Conservation (phyloP, 2,329 filamentous ascomycete species). For the Escovopsis sp. region DNA sequence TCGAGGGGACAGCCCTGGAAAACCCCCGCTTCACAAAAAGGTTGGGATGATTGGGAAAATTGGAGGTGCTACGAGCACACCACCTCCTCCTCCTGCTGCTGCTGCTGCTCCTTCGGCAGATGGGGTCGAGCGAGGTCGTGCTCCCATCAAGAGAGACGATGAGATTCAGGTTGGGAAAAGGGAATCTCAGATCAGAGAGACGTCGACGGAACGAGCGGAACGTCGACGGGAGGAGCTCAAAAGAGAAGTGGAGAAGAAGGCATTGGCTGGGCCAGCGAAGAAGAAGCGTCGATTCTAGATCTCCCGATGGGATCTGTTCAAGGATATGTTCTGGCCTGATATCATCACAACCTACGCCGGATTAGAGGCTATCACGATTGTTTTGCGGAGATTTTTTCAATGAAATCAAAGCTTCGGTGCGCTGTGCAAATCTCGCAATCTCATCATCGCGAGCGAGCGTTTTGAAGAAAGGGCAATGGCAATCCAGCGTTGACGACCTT, state of each 20-base stretch:
- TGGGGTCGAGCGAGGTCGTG: slow-evolving; percentile 11
- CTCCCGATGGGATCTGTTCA: not conserved
- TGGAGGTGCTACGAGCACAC: slow-evolving; percentile 2
- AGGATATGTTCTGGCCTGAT: not conserved
- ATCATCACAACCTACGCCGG: no score
- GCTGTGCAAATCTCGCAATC: no score
- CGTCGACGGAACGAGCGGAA: slow-evolving; percentile 31
- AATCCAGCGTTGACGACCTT: no score
- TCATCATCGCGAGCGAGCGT: no score
- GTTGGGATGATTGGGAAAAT: slow-evolving; percentile 23
- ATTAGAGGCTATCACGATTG: no score
- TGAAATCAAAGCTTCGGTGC: no score
- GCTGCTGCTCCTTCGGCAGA: slow-evolving; percentile 2
- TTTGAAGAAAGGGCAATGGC: no score
- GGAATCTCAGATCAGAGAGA: slow-evolving; percentile 21
- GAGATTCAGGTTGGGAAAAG: slow-evolving; percentile 13
- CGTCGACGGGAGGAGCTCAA: slow-evolving; percentile 37
- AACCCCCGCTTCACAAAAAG: slow-evolving; percentile 10
- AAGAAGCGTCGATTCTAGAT: slow-evolving; percentile 41
- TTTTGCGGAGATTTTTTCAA: no score
- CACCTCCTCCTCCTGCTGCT: not conserved
- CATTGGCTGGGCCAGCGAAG: slow-evolving; percentile 33
- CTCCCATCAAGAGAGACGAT: slow-evolving; percentile 4
- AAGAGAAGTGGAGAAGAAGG: slow-evolving; percentile 34
- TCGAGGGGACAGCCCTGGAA: slow-evolving; percentile 3